Evolutionary conservation across 2,329 filamentous ascomycete species (phyloP), one percentile per base, ranked within the genome.

Genomic region (Fusarium irregulare): DNA sequence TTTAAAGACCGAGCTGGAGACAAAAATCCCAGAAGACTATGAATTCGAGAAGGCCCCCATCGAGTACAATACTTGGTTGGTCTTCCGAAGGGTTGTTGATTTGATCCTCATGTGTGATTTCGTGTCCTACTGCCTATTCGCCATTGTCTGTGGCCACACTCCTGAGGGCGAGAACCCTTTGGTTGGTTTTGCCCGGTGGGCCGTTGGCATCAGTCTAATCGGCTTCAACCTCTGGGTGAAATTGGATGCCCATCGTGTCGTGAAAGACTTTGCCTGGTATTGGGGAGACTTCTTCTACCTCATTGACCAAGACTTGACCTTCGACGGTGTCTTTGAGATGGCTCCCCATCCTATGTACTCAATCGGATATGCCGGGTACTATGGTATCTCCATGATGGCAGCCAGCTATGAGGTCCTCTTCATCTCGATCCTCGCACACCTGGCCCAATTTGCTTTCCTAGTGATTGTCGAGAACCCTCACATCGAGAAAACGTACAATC

Each of bases 281-380:
- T 99, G 96, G 96, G 96, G 96, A 66, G 96, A 99, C 81, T 98
- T 98, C 83, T 99, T 98, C 86, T 99, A 94, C 82, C 90, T 99
- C 77, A 93, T 99, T 79, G 96, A 99, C 81, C 94, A 98, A 82
- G 93, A 97, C 78, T 86, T 99, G 79, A 98, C 94, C 51, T 99
- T 99, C 80, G 96, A 99, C 78, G 96, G 96, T 60, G 96, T 99
- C 68, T 99, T 98, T 79, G 96, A 99, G 83, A 97, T 99, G 91
- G 96, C 96, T 21, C 96, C 96, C 32, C 96, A 98, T 79, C 95
- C 95, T 69, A 98, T 98, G 95, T 98, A 98, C 83, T 97, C 94
- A 58, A 95, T 98, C 76, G 96, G 96, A 41, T 99, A 99, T 80
- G 94, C 93, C 55, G 96, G 96, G 48, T 99, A 97, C 83, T 99